These are phyloP conservation scores for Lactuca saligna DNA, from an alignment of 129 eudicot genomes.

Conservation along the genomic window DNA sequence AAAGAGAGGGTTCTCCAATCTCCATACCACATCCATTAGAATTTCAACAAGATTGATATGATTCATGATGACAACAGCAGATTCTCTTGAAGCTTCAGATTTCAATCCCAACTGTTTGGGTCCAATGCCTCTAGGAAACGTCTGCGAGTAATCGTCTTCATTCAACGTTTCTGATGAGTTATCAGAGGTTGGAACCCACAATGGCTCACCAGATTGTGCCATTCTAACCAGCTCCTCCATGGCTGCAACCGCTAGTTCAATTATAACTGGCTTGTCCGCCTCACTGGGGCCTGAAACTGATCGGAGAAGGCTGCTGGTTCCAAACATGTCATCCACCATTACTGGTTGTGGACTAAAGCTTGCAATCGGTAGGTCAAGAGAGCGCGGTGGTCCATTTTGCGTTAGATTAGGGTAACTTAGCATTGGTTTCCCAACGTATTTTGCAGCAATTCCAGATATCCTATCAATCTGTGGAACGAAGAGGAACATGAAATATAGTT, in stretches of 20 bases:
- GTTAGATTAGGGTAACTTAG: slow-evolving; percentile 40
- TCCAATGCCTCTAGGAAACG: slow-evolving; percentile 53
- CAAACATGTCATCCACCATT: slow-evolving; percentile 41
- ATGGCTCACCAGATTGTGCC: slow-evolving; percentile 49
- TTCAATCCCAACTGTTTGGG: slow-evolving; percentile 31
- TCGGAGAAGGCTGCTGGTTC: slow-evolving; percentile 43
- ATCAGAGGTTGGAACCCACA: slow-evolving; percentile 50
- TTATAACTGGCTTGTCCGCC: slow-evolving; percentile 51
- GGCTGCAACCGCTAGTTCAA: slow-evolving; percentile 63
- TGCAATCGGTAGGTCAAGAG: slow-evolving; percentile 37
- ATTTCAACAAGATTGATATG: slow-evolving; percentile 57
- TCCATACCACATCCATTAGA: slow-evolving; percentile 59
- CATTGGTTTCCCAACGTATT: slow-evolving; percentile 68
- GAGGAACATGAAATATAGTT: background rate
- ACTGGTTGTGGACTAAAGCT: slow-evolving; percentile 41
- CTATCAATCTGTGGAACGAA: slow-evolving; percentile 55
- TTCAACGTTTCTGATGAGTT: slow-evolving; percentile 34
- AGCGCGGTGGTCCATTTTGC: slow-evolving; percentile 27
- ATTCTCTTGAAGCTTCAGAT: slow-evolving; percentile 56
- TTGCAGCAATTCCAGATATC: slow-evolving; percentile 75
- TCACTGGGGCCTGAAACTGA: slow-evolving; percentile 43
- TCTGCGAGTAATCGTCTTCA: slow-evolving; percentile 45
- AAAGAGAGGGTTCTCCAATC: background rate
- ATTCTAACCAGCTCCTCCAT: slow-evolving; percentile 61
- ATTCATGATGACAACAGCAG: slow-evolving; percentile 58